A percentile compares a stretch with the other conserved stretches of the same genome.
Conservation (phyloP, 768 basidiomycete genomes). For the Leccinellum rugosiceps region DNA sequence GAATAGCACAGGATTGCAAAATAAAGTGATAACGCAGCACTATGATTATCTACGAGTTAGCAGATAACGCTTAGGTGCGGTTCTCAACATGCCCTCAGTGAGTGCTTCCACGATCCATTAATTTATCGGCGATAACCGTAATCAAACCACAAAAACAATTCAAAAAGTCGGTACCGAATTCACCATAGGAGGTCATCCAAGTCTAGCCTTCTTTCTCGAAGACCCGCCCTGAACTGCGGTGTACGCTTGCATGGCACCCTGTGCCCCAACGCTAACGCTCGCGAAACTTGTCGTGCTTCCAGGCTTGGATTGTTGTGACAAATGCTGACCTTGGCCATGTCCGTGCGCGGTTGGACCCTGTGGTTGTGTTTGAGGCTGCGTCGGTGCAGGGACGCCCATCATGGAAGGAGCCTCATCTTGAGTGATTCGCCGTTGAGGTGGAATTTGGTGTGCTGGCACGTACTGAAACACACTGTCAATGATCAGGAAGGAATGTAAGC, state of each 20-base stretch:
- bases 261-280: constrained; percentile 55
- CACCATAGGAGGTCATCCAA: constrained; percentile 36
- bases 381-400: constrained; percentile 61
- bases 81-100: neutral
- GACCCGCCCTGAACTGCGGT: constrained; percentile 33
- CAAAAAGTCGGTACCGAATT: neutral
- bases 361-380: constrained; percentile 40
- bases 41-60: neutral
- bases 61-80: neutral
- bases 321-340: constrained; percentile 45
- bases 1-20: constrained; percentile 14
- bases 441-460: constrained; percentile 61
- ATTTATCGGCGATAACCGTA: neutral
- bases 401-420: constrained; percentile 90
- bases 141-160: neutral
- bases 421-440: constrained; percentile 85
- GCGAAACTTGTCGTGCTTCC: constrained; percentile 63
- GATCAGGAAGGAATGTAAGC: constrained; percentile 4
- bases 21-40: neutral
- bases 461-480: constrained; percentile 67
- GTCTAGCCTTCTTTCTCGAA: constrained; percentile 58
- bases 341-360: constrained; percentile 43
- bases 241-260: constrained; percentile 30
- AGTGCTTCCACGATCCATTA: neutral
- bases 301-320: constrained; percentile 43